Percentiles rank a stretch among this genome's conserved stretches.
phyloP scores from a whole-genome alignment of 2,329 filamentous ascomycete species.

The Colletotrichum limetticola region DNA sequence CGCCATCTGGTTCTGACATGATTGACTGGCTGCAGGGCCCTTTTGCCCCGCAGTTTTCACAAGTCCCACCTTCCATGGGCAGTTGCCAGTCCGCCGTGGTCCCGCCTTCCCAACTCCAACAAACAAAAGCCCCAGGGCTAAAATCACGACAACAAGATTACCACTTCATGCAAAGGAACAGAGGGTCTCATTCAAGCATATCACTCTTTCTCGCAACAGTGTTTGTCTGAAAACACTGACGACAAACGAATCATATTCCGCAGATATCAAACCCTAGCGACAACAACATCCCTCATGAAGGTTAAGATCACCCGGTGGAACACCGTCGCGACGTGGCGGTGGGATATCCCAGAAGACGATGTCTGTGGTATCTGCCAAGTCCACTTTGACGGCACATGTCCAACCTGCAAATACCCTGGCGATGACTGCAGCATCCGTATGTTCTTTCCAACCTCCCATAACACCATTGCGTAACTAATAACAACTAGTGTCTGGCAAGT shows the following conservation, averaged over 20 bases:
- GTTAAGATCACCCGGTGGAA: slow-evolving; percentile 95
- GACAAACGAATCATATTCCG: not conserved
- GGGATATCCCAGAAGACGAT: slow-evolving; percentile 97
- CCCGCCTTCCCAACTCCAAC: slow-evolving; percentile 22
- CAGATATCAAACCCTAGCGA: not conserved
- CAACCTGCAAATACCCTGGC: slow-evolving; percentile 96
- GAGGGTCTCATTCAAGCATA: not conserved
- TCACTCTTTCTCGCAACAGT: not conserved
- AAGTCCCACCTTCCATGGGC: too few relatives aligned
- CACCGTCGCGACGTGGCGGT: slow-evolving; percentile 94
- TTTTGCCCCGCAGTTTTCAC: slow-evolving; percentile 7
- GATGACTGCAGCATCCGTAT: slow-evolving; percentile 93
- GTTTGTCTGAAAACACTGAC: not conserved
- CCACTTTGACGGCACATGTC: slow-evolving; percentile 97
- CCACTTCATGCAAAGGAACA: not conserved
- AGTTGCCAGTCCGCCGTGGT: not conserved
- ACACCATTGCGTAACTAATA: not conserved
- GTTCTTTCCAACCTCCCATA: slow-evolving; percentile 44
- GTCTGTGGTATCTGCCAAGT: slow-evolving; percentile 99
- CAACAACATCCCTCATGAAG: slow-evolving; percentile 73
- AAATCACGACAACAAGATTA: slow-evolving; percentile 14
- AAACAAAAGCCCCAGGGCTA: slow-evolving; percentile 9
- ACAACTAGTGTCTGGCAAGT: slow-evolving; percentile 86
- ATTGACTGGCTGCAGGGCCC: slow-evolving; percentile 17
- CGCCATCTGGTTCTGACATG: slow-evolving; percentile 25